These are phyloP conservation scores for Diplodia seriata DNA, from an alignment of 2,329 filamentous ascomycete genomes.

Conservation along the genomic window DNA sequence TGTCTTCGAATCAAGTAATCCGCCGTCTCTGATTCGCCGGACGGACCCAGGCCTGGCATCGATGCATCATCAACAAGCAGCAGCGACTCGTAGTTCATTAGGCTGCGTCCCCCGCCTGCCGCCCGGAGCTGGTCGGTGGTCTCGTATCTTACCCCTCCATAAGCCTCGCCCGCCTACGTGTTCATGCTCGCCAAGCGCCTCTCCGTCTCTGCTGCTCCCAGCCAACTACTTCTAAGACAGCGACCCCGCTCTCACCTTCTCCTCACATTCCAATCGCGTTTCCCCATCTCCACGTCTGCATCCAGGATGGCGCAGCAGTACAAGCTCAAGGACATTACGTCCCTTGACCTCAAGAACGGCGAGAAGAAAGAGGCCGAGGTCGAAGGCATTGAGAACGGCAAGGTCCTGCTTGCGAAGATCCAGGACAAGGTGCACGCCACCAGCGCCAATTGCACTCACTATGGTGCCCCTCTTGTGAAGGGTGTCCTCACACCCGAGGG, in stretches of 20 bases:
- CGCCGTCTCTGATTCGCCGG: slow-evolving; percentile 28
- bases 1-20: slow-evolving; percentile 30
- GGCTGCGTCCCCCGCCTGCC: slow-evolving; percentile 11
- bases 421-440: slow-evolving; percentile 79
- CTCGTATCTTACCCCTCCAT: slow-evolving; percentile 25
- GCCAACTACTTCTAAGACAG: slow-evolving; percentile 27
- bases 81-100: slow-evolving; percentile 19
- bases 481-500: slow-evolving; percentile 84
- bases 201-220: slow-evolving; percentile 11
- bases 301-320: slow-evolving; percentile 48
- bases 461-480: slow-evolving; percentile 86
- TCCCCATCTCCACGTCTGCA: slow-evolving; percentile 17
- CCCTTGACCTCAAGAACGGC: slow-evolving; percentile 75
- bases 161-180: slow-evolving; percentile 26
- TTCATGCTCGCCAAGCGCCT: slow-evolving; percentile 29
- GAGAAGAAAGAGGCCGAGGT: slow-evolving; percentile 91
- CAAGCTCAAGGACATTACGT: slow-evolving; percentile 76
- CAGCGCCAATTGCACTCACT: slow-evolving; percentile 86
- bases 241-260: background rate
- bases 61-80: slow-evolving; percentile 26
- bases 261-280: slow-evolving; percentile 11
- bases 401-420: slow-evolving; percentile 84
- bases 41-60: slow-evolving; percentile 5
- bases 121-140: slow-evolving; percentile 15
- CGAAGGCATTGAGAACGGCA: slow-evolving; percentile 84